Percentiles rank a stretch among this genome's conserved stretches.
phyloP scores from a whole-genome alignment of 306 rosid genomes.

The Myrica gale region DNA sequence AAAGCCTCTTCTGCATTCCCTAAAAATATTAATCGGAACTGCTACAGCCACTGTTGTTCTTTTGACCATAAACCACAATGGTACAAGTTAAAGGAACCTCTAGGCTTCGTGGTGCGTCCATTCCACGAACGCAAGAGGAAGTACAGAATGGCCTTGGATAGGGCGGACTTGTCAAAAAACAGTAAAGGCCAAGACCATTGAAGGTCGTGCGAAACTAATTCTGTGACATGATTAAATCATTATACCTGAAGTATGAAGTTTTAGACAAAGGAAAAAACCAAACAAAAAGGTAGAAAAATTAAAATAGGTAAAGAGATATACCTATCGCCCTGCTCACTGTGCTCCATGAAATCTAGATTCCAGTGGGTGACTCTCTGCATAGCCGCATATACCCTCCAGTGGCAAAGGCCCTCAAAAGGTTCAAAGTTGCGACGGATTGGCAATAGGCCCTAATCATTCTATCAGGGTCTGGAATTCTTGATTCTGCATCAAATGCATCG shows the following conservation, averaged over 20 bases:
- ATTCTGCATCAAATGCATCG: conserved; percentile 36
- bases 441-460: conserved; percentile 44
- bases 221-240: background rate
- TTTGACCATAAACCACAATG: background rate
- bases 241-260: background rate
- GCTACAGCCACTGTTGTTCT: background rate
- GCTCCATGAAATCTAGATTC: conserved; percentile 46
- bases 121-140: too few species aligned
- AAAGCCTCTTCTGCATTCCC: background rate
- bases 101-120: too few species aligned
- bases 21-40: background rate
- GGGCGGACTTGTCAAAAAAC: background rate
- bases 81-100: too few species aligned
- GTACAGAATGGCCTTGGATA: background rate
- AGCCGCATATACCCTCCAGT: conserved; percentile 49
- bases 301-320: background rate
- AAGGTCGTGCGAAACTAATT: background rate
- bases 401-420: conserved; percentile 47
- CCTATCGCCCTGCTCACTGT: conserved; percentile 48
- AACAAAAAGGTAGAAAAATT: background rate
- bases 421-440: conserved; percentile 43
- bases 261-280: background rate
- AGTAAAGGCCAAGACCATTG: background rate
- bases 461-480: conserved; percentile 44
- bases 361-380: conserved; percentile 49